Evolutionary conservation across 2,329 filamentous ascomycete species (phyloP).

Genomic region (Thielaviopsis populi): DNA sequence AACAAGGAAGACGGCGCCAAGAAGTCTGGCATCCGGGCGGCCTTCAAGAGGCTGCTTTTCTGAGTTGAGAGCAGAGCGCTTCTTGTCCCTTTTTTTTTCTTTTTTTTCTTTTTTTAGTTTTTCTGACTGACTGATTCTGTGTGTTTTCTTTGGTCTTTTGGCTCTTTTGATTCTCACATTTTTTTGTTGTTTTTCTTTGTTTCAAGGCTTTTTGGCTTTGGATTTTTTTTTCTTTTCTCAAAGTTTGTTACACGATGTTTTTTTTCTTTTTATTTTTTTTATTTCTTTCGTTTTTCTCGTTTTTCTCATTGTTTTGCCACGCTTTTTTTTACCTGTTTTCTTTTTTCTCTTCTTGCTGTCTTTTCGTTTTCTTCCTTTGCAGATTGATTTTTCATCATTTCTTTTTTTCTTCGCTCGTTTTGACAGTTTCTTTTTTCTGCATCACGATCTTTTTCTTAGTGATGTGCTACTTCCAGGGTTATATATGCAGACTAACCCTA

Average conservation of each 20-base stretch:
- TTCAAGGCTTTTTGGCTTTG: background rate
- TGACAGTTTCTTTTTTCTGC: background rate
- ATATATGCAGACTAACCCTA: background rate
- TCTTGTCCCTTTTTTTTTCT: too few species aligned
- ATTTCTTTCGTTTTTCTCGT: background rate
- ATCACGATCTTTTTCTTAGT: background rate
- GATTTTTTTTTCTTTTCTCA: background rate
- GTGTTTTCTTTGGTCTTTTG: background rate
- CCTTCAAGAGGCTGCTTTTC: slow-evolving; percentile 16
- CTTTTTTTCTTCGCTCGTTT: background rate
- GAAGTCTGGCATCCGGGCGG: slow-evolving; percentile 16
- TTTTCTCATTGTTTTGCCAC: background rate
- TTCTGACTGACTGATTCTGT: background rate
- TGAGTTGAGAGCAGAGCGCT: background rate
- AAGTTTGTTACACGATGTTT: background rate
- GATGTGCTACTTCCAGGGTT: background rate
- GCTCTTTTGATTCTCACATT: background rate
- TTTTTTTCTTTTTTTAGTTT: background rate
- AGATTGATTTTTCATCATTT: slow-evolving; percentile 6
- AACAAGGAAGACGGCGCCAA: slow-evolving; percentile 16
- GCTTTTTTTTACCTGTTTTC: slow-evolving; percentile 3
- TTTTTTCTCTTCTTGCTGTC: background rate
- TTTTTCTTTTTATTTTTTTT: background rate
- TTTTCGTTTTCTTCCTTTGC: background rate
- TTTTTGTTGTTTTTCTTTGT: background rate